Base-by-base conservation (phyloP, 805 yeast genomes). In the Ogataea nonfermentans region DNA sequence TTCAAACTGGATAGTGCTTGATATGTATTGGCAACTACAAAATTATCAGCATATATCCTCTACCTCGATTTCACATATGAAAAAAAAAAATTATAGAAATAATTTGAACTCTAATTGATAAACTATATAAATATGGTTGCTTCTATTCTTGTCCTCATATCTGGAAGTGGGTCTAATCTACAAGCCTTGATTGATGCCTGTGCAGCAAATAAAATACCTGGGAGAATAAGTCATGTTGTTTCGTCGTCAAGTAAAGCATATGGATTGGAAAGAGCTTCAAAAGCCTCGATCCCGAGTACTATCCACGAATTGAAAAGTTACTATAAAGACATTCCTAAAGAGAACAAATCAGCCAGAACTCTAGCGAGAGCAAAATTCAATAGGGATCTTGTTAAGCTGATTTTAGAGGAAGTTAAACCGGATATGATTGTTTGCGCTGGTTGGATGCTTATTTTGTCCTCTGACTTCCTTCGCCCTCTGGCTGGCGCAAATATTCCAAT, bases 401-500 rank as follows among this genome's bases (percentile, higher is more conserved):
- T 93, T 15, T 59, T 86, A 16, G 46, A 53, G 2, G 71, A 77
- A 37, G 51, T 61, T 23, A 72, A 73, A 49, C 98, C 98, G 4
- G 86, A 85, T 50, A 70, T 93, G 47, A 80, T 93, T 28, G 97
- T 93, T 5, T 93, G 99, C 66, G 99, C 99, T 4, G 99, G 99
- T 2, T 93, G 99, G 99, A 82, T 93, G 90, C 74, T 93, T 37
- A 93, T 93, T 43, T 70, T 93, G 44, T 84, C 96, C 1, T 80
- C 87, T 3, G 70, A 77, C 14, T 89, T 88, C 50, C 69, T 93
- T 44, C 65, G 68, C 27, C 89, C 90, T 3, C 62, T 90, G 24
- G 76, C 70, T 35, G 60, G 72, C 2, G 77, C 72, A 3, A 67
- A 73, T 2, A 73, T 89, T 20, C 86, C 90, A 25, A 90, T 93